Conservation (phyloP, 208 protist genomes). For the Leishmania mexicana region DNA sequence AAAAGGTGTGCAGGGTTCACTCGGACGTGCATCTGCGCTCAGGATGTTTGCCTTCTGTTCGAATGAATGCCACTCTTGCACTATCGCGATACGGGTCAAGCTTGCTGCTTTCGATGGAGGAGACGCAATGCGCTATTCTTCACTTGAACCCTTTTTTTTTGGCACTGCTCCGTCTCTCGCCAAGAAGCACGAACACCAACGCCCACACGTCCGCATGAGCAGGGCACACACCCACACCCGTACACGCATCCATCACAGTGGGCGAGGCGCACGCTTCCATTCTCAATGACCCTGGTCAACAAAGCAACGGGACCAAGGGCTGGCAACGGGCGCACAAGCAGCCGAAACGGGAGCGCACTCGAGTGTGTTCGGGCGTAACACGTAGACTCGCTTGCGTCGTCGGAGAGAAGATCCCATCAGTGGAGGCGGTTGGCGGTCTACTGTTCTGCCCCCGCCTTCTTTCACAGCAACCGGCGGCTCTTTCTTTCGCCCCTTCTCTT, state of each 20-base stretch:
- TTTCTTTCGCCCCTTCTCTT: not conserved
- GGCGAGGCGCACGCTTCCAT: not conserved
- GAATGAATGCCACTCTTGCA: not conserved
- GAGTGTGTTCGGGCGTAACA: not conserved
- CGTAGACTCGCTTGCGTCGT: not conserved
- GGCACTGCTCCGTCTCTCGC: not conserved
- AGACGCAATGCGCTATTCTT: not conserved
- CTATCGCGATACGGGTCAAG: not conserved
- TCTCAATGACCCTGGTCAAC: not conserved
- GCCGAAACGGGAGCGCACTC: not conserved
- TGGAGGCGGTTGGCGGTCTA: not conserved
- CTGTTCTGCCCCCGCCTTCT: not conserved
- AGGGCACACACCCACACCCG: too few species aligned
- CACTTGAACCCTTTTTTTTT: not conserved
- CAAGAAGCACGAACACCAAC: not conserved
- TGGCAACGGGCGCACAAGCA: not conserved
- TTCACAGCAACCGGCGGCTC: not conserved
- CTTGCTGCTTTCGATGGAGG: not conserved
- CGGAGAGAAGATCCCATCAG: not conserved
- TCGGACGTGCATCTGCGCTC: not conserved
- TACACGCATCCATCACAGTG: not conserved
- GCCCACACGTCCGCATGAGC: not conserved
- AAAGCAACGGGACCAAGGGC: not conserved
- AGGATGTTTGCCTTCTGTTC: not conserved
- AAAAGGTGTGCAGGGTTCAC: not conserved